phyloP scores from a whole-genome alignment of 257 asterid species.

The Parsonsia alboflavescens region DNA sequence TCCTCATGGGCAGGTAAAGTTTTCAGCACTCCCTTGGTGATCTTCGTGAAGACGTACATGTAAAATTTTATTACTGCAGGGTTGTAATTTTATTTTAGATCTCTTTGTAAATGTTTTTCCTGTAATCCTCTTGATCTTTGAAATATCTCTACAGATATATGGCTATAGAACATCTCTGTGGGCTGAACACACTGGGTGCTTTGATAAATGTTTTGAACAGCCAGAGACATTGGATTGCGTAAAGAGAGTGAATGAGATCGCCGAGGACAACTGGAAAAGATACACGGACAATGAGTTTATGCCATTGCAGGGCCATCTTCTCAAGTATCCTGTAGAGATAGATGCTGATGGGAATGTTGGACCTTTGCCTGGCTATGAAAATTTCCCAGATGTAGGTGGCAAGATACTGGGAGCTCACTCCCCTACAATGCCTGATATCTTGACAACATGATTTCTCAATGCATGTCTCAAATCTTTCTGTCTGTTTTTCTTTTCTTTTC shows the following conservation, averaged over 20 bases:
- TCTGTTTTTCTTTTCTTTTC: background rate
- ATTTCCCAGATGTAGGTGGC: conserved; percentile 85
- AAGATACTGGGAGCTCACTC: conserved; percentile 62
- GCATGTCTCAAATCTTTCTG: background rate
- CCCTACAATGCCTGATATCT: conserved; percentile 59
- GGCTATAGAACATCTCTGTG: conserved; percentile 89
- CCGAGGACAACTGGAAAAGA: conserved; percentile 57
- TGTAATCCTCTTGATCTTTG: background rate
- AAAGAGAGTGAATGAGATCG: conserved; percentile 56
- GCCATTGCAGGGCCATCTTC: conserved; percentile 69
- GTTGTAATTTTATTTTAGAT: background rate
- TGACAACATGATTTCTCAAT: conserved; percentile 47
- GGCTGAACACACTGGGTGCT: conserved; percentile 78
- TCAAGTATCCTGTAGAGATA: conserved; percentile 71
- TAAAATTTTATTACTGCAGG: background rate
- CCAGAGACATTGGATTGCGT: conserved; percentile 63
- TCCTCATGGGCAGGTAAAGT: conserved; percentile 74
- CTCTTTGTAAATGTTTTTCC: background rate
- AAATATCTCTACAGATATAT: conserved; percentile 44
- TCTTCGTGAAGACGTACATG: background rate
- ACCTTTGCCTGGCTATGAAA: conserved; percentile 57
- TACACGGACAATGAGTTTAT: conserved; percentile 40
- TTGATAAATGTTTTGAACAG: conserved; percentile 46
- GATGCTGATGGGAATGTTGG: conserved; percentile 55
- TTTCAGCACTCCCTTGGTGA: background rate